Conservation (phyloP, 148 eudicot genomes). For the Rhododendron vialii region DNA sequence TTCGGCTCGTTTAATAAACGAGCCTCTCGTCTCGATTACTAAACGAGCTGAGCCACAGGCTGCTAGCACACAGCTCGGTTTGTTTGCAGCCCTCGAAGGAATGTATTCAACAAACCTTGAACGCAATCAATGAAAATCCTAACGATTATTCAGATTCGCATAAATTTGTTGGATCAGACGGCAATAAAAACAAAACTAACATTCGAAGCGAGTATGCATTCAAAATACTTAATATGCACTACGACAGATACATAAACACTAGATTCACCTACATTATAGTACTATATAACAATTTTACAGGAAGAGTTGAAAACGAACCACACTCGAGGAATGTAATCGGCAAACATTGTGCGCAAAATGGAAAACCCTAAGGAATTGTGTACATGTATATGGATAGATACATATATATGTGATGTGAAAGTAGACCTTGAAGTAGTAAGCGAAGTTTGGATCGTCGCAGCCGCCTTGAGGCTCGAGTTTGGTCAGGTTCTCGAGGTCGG, state of each 20-base stretch:
- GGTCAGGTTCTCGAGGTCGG: conserved; percentile 77
- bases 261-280: neutral
- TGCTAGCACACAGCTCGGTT: no score
- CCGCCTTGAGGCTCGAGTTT: conserved; percentile 75
- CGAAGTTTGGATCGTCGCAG: conserved; percentile 66
- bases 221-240: neutral
- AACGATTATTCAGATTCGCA: neutral
- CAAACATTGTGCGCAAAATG: neutral
- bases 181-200: neutral
- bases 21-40: no score
- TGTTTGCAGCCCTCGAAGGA: neutral
- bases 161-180: neutral
- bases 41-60: no score
- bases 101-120: neutral
- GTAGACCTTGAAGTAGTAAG: conserved; percentile 73
- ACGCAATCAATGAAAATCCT: neutral
- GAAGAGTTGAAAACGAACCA: neutral
- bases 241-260: neutral
- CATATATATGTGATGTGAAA: neutral
- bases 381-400: neutral
- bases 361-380: neutral
- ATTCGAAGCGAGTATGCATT: neutral
- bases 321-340: neutral
- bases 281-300: neutral
- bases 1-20: no score